These are phyloP conservation scores for Orobanche coerulescens DNA, from an alignment of 257 asterid species.

Conservation along the genomic window DNA sequence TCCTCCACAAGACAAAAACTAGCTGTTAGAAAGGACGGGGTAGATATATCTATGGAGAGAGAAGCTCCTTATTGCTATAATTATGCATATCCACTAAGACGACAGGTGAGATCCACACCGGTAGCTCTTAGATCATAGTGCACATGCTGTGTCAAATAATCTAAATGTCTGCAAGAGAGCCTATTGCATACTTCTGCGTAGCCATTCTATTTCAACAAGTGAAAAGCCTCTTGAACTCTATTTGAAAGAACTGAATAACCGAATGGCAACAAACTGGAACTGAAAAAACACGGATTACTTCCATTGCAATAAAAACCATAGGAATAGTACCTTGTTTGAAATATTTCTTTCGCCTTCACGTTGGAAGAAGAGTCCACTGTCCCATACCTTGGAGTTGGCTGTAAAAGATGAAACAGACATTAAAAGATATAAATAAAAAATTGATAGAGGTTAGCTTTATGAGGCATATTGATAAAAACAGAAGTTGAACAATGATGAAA, in stretches of 20 bases:
- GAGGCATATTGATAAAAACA: neutral
- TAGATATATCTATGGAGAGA: neutral
- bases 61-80: neutral
- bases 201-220: slow-evolving; percentile 1
- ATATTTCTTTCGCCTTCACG: slow-evolving; percentile 46
- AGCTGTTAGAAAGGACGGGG: neutral
- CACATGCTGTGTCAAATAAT: neutral
- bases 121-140: neutral
- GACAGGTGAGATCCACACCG: slow-evolving; percentile 6
- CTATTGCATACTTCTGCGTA: neutral
- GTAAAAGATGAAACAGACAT: slow-evolving; percentile 23
- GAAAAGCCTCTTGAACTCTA: neutral
- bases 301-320: slow-evolving; percentile 11
- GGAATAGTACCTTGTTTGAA: slow-evolving; percentile 51
- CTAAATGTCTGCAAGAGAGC: neutral
- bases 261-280: slow-evolving; percentile 1
- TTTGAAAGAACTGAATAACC: neutral
- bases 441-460: neutral
- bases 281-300: neutral
- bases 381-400: slow-evolving; percentile 87
- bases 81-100: neutral
- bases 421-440: neutral
- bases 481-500: neutral
- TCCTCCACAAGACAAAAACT: slow-evolving; percentile 6
- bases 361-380: slow-evolving; percentile 62